These are phyloP conservation scores for Scutellaria galericulata DNA, from an alignment of 257 asterid genomes.

Conservation along the genomic window DNA sequence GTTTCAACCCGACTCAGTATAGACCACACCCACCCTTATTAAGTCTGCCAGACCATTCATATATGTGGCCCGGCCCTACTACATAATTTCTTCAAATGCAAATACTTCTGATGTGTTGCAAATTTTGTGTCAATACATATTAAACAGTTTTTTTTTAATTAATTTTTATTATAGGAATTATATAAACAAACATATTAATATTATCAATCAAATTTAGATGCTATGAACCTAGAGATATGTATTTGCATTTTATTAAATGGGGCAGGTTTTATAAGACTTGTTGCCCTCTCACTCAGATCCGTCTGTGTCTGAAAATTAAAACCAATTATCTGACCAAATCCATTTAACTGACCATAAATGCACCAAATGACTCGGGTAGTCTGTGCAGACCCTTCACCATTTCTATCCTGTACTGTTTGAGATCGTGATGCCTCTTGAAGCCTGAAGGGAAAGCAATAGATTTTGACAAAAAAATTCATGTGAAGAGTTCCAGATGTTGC, in stretches of 20 bases:
- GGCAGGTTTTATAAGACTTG: neutral
- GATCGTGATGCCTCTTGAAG: conserved; percentile 1
- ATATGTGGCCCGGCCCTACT: neutral
- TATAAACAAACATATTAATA: no score
- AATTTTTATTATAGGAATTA: no score
- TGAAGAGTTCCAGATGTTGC: conserved; percentile 12
- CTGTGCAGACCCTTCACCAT: neutral
- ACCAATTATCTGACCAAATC: neutral
- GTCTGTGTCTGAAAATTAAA: conserved; percentile 6
- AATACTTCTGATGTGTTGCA: conserved; percentile 6
- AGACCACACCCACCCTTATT: neutral
- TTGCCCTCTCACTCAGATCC: neutral
- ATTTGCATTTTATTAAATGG: neutral
- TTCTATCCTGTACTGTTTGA: conserved; percentile 12
- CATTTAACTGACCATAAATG: neutral
- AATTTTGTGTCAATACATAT: neutral
- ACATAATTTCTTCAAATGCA: conserved; percentile 1
- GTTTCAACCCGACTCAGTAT: neutral
- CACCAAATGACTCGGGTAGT: conserved; percentile 1
- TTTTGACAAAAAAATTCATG: neutral
- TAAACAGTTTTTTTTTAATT: neutral
- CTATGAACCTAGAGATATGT: neutral
- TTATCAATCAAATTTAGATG: conserved; percentile 9
- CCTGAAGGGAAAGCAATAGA: neutral
- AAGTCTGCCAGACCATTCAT: neutral